Evolutionary conservation across 192 early-diverging fungal genomes (phyloP), one percentile per base, ranked within the genome.

Genomic region (Glomus cerebriforme): DNA sequence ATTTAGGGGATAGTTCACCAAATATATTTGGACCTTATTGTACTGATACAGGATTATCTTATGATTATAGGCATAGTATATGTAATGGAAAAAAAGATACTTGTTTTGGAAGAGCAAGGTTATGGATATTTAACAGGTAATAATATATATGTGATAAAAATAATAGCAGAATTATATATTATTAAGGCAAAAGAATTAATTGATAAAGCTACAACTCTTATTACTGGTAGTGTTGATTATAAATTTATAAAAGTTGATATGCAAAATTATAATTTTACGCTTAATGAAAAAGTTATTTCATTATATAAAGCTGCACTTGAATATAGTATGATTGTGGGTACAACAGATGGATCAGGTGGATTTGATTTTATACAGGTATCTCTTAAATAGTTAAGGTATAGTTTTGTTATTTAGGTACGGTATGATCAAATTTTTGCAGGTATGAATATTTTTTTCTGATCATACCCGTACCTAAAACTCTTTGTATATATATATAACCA

Each of bases 321-420:
- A 79, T 70, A n/a, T 6, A 49, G 64, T 17, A 83, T 88, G 77
- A 79, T 83, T 77, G 88, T 88, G 32, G 88, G 88, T 29, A 90
- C 88, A 35, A 90, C 87, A 2, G 88, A 90, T 81, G 88, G 88
- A 12, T 84, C 87, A 31, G 87, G 63, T 32, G 63, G 27, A 26
- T 65, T 65, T 65, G 4, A 65, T 26, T 65, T 65, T 32, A n/a
- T n/a, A n/a, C n/a, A n/a, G n/a, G n/a, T n/a, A n/a, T n/a, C n/a
- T n/a, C n/a, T n/a, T n/a, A n/a, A n/a, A n/a, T n/a, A n/a, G n/a
- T n/a, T n/a, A n/a, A n/a, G n/a, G n/a, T n/a, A n/a, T n/a, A n/a
- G n/a, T n/a, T n/a, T n/a, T n/a, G n/a, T n/a, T n/a, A n/a, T n/a
- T n/a, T n/a, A n/a, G n/a, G n/a, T n/a, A n/a, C n/a, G n/a, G n/a